phyloP scores from a whole-genome alignment of 108 stramenopile species.

The Chaetoceros tenuissimus region DNA sequence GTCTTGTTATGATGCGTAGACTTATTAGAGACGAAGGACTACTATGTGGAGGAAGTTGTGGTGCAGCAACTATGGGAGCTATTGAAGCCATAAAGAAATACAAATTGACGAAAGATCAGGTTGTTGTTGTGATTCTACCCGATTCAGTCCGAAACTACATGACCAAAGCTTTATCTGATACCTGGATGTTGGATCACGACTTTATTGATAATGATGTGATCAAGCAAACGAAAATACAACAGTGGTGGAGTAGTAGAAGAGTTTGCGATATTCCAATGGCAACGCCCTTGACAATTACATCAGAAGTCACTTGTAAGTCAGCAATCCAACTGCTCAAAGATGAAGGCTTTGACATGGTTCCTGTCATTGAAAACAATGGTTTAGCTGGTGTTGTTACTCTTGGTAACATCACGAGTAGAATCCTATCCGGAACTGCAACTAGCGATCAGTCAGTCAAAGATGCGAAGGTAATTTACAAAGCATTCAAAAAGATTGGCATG shows the following conservation, averaged over 20 bases:
- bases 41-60: constrained; percentile 85
- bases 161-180: constrained; percentile 87
- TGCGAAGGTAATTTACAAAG: constrained; percentile 82
- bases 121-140: constrained; percentile 78
- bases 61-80: constrained; percentile 71
- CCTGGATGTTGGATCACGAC: constrained; percentile 90
- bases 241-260: constrained; percentile 67
- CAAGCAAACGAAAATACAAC: constrained; percentile 38
- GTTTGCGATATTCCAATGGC: constrained; percentile 74
- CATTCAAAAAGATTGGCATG: constrained; percentile 71
- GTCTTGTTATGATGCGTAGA: constrained; percentile 75
- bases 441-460: constrained; percentile 65
- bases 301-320: constrained; percentile 73
- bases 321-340: constrained; percentile 75
- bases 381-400: constrained; percentile 92
- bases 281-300: constrained; percentile 83
- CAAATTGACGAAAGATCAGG: constrained; percentile 52
- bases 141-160: constrained; percentile 94
- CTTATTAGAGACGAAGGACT: constrained; percentile 88
- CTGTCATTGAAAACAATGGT: constrained; percentile 70
- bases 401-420: constrained; percentile 76
- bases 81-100: constrained; percentile 51
- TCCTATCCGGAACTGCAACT: constrained; percentile 57
- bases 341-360: constrained; percentile 93
- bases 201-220: constrained; percentile 76